Conservation (phyloP, 2,329 filamentous ascomycete genomes). For the Pestalotiopsis fici region DNA sequence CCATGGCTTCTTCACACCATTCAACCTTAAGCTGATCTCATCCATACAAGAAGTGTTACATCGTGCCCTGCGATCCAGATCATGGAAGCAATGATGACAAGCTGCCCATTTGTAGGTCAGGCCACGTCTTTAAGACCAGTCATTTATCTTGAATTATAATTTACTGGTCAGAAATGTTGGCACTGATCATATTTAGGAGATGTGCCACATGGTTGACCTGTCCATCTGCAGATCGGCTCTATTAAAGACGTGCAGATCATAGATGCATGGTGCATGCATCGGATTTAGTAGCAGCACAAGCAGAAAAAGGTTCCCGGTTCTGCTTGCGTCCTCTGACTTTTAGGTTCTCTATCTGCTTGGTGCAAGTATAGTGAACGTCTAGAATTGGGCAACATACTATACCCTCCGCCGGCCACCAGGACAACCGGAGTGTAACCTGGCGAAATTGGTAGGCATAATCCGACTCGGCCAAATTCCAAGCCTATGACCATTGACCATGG, state of each 20-base stretch:
- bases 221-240: no score
- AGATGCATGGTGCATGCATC: no score
- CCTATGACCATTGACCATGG: background rate
- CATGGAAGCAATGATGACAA: no score
- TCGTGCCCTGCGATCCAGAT: no score
- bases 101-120: no score
- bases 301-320: background rate
- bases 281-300: background rate
- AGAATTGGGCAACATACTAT: background rate
- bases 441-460: slow-evolving; percentile 1
- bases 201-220: no score
- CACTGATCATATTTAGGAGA: no score
- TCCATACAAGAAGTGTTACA: no score
- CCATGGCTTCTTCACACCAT: background rate
- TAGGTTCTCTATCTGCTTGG: background rate
- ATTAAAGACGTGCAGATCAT: no score
- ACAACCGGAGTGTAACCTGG: background rate
- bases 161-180: no score
- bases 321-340: background rate
- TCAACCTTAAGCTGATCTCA: background rate
- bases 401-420: background rate
- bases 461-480: background rate
- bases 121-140: no score
- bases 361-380: background rate
- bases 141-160: no score